These are phyloP conservation scores for Thelonectria discophora DNA, from an alignment of 2,329 filamentous ascomycete species.

Conservation along the genomic window DNA sequence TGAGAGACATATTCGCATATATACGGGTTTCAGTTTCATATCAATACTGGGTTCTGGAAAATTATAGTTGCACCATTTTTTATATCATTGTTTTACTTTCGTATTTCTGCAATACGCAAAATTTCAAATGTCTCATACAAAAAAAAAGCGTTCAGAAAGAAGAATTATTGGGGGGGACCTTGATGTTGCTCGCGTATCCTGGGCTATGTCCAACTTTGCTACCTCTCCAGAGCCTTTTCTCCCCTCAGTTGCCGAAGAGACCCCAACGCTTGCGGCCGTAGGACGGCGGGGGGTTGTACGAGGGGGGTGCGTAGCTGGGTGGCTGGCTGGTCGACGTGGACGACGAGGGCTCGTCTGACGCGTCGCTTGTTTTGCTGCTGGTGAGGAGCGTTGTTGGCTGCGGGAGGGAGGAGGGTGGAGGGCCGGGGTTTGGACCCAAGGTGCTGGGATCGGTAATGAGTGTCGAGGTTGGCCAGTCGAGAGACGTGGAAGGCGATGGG, in stretches of 20 bases:
- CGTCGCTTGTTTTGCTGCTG: conserved; percentile 30
- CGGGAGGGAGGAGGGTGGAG: background rate
- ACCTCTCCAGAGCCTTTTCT: background rate
- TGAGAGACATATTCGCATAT: background rate
- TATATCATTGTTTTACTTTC: conserved; percentile 3
- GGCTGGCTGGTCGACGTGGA: conserved; percentile 26
- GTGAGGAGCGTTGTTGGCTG: conserved; percentile 40
- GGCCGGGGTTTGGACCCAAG: background rate
- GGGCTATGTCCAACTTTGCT: conserved; percentile 5
- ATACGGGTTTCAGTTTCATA: background rate
- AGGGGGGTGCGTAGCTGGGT: conserved; percentile 38
- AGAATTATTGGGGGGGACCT: background rate
- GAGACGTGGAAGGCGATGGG: background rate
- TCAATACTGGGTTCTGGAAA: background rate
- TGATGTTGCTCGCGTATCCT: background rate
- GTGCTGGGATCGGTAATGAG: conserved; percentile 14
- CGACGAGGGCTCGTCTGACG: conserved; percentile 4
- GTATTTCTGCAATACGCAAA: background rate
- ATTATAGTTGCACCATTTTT: conserved; percentile 2
- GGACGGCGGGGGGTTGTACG: conserved; percentile 30
- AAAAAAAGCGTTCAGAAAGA: conserved; percentile 15
- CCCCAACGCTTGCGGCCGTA: conserved; percentile 37
- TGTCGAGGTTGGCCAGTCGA: conserved; percentile 23
- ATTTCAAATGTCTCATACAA: conserved; percentile 17
- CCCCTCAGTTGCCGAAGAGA: conserved; percentile 4